Percentiles rank a stretch among this genome's conserved stretches.
These are phyloP conservation scores for Xylona heveae DNA, from an alignment of 495 filamentous ascomycete genomes.

Conservation along the genomic window DNA sequence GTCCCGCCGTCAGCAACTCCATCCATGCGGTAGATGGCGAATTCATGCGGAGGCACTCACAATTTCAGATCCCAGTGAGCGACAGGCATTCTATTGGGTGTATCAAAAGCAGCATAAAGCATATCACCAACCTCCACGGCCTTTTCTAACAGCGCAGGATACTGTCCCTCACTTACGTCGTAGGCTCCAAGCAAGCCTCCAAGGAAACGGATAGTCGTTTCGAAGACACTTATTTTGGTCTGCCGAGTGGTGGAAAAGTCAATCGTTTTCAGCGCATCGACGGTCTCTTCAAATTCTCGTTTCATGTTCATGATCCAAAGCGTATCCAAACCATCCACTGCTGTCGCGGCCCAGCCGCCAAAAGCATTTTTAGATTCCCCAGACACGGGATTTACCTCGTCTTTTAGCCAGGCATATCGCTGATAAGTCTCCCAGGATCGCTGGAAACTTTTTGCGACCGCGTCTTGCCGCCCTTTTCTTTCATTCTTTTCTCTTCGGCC, in stretches of 20 bases:
- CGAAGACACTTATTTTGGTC: slow-evolving; percentile 24
- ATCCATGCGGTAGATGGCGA: neutral
- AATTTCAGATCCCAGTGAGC: slow-evolving; percentile 7
- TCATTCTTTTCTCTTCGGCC: neutral
- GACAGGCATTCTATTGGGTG: slow-evolving; percentile 17
- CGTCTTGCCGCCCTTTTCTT: slow-evolving; percentile 10
- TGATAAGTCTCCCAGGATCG: slow-evolving; percentile 62
- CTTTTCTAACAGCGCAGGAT: slow-evolving; percentile 17
- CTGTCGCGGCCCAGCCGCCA: slow-evolving; percentile 38
- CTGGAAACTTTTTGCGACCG: slow-evolving; percentile 46
- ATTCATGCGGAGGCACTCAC: neutral
- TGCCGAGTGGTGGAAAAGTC: slow-evolving; percentile 13
- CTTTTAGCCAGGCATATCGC: slow-evolving; percentile 53
- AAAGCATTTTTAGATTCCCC: slow-evolving; percentile 26
- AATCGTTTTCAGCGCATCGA: slow-evolving; percentile 19
- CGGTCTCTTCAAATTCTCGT: slow-evolving; percentile 35
- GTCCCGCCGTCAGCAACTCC: too few relatives aligned
- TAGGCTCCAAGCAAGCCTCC: slow-evolving; percentile 28
- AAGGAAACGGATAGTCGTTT: slow-evolving; percentile 26
- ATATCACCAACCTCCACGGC: slow-evolving; percentile 19
- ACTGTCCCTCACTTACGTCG: slow-evolving; percentile 21
- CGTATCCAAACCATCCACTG: slow-evolving; percentile 40
- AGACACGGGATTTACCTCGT: slow-evolving; percentile 51
- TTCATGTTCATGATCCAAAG: slow-evolving; percentile 40
- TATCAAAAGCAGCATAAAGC: slow-evolving; percentile 22